These are phyloP conservation scores for Neofusicoccum laricinum DNA, from an alignment of 2,329 filamentous ascomycete genomes.

Conservation along the genomic window DNA sequence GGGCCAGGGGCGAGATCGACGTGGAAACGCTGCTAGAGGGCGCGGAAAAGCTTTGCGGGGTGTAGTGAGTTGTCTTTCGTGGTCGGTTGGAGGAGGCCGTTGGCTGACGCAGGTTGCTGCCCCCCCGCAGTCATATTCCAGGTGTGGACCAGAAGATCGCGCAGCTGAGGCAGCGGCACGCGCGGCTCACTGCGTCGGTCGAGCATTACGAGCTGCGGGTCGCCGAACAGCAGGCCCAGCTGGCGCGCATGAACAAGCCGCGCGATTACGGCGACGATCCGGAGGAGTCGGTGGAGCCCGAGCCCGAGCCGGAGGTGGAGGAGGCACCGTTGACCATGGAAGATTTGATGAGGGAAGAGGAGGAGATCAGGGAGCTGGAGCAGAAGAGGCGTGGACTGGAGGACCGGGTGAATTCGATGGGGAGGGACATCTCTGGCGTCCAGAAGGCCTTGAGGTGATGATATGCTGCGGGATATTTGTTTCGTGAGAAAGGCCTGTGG, in stretches of 20 bases:
- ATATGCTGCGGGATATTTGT: background rate
- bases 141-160: constrained; percentile 76
- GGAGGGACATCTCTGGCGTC: constrained; percentile 52
- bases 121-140: constrained; percentile 58
- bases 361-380: constrained; percentile 64
- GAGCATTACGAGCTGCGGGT: constrained; percentile 79
- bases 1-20: constrained; percentile 70
- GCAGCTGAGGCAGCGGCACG: constrained; percentile 67
- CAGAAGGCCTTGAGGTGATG: background rate
- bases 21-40: constrained; percentile 80
- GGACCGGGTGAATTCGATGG: constrained; percentile 65
- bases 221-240: constrained; percentile 68
- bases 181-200: constrained; percentile 69
- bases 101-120: constrained; percentile 18
- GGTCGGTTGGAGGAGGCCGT: background rate
- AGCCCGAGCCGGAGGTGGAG: constrained; percentile 44
- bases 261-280: constrained; percentile 55
- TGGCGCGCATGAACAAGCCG: constrained; percentile 67
- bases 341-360: constrained; percentile 66
- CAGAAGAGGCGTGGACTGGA: constrained; percentile 61
- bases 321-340: constrained; percentile 61
- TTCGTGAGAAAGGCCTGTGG: background rate
- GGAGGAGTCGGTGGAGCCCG: constrained; percentile 42
- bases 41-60: constrained; percentile 83
- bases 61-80: constrained; percentile 64